Conservation (phyloP, 106 monocot species). For the Dendrobium officinale region DNA sequence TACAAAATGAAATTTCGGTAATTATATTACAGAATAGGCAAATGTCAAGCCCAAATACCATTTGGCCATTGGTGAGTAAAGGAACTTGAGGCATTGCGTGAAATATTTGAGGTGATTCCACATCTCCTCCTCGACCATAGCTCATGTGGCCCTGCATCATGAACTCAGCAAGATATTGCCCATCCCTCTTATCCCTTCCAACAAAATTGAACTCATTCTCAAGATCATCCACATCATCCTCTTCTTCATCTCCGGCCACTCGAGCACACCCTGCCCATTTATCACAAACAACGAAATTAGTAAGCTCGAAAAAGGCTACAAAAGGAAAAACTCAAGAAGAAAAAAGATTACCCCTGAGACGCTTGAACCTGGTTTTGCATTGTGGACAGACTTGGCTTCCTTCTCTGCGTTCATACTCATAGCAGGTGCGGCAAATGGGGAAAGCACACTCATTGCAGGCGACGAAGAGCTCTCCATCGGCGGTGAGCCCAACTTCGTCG, state of each 20-base stretch:
- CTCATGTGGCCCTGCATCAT: constrained; percentile 90
- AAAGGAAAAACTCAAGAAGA: not conserved
- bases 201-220: constrained; percentile 81
- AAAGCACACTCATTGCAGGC: constrained; percentile 97
- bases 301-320: not conserved
- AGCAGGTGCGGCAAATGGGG: constrained; percentile 75
- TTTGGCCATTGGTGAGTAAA: constrained; percentile 92
- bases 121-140: constrained; percentile 64
- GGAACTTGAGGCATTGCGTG: constrained; percentile 55
- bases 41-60: constrained; percentile 31
- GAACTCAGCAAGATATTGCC: constrained; percentile 53
- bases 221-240: constrained; percentile 85
- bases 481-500: constrained; percentile 80
- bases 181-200: constrained; percentile 35
- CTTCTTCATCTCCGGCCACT: constrained; percentile 84
- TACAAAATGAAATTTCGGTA: no score
- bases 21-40: no score
- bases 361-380: constrained; percentile 93
- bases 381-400: constrained; percentile 94
- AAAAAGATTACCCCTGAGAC: constrained; percentile 58
- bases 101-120: constrained; percentile 34
- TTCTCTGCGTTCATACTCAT: constrained; percentile 88
- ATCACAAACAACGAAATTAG: not conserved
- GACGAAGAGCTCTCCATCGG: constrained; percentile 79
- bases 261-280: constrained; percentile 62